Conservation (phyloP, 1,139 yeast species). For the Casaregolazyma lundiana region DNA sequence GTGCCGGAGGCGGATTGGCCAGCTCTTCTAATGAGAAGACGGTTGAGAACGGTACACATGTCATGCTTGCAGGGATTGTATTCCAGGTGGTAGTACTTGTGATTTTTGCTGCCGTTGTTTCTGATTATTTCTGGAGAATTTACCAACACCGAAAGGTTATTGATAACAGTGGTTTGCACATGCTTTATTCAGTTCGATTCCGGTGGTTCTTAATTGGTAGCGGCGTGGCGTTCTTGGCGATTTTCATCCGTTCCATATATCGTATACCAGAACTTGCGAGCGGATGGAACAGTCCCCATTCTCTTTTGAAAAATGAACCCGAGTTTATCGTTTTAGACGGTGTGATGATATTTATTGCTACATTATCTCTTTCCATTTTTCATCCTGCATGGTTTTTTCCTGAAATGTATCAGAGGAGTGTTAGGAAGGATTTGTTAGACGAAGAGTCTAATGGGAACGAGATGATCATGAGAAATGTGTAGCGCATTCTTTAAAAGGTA, state of each 20-base stretch:
- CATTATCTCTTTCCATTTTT: slow-evolving; percentile 44
- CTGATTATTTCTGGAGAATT: slow-evolving; percentile 41
- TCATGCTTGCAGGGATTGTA: slow-evolving; percentile 26
- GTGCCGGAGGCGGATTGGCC: slow-evolving; percentile 41
- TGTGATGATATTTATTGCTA: slow-evolving; percentile 54
- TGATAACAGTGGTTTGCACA: neutral
- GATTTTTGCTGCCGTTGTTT: slow-evolving; percentile 37
- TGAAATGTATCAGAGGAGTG: neutral
- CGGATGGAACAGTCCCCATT: slow-evolving; percentile 79
- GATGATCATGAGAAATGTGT: neutral
- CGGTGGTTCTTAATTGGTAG: slow-evolving; percentile 30
- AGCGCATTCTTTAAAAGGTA: neutral
- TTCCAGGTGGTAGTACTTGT: slow-evolving; percentile 40
- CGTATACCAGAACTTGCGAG: slow-evolving; percentile 73
- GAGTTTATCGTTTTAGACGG: slow-evolving; percentile 77
- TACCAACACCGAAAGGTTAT: slow-evolving; percentile 21
- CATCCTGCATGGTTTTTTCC: slow-evolving; percentile 44
- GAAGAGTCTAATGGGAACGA: neutral
- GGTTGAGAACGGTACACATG: slow-evolving; percentile 18
- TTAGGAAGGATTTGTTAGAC: neutral
- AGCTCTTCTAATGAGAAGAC: slow-evolving; percentile 23
- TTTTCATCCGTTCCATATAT: slow-evolving; percentile 72
- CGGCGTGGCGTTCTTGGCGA: slow-evolving; percentile 41
- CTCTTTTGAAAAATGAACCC: slow-evolving; percentile 62
- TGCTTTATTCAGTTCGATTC: slow-evolving; percentile 32